phyloP scores from a whole-genome alignment of 345 rosid species.

The Sisymbrium irio region DNA sequence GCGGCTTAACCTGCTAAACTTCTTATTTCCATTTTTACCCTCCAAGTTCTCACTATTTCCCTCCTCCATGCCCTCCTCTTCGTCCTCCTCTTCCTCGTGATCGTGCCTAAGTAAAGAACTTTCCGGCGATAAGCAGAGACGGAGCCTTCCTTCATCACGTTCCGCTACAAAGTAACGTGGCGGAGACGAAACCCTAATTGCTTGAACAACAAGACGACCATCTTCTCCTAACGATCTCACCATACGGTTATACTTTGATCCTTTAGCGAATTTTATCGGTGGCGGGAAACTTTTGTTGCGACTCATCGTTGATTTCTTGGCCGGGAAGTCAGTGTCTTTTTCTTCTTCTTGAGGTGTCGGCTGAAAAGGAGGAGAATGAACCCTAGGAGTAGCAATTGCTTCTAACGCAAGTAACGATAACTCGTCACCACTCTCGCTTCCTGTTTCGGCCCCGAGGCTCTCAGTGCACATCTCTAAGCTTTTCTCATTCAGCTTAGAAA shows the following conservation, averaged over 20 bases:
- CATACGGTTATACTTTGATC: constrained; percentile 42
- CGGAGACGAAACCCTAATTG: constrained; percentile 36
- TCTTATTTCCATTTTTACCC: constrained; percentile 46
- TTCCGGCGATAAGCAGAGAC: constrained; percentile 42
- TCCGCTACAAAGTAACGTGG: constrained; percentile 52
- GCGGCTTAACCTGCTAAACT: constrained; percentile 33
- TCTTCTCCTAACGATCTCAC: constrained; percentile 56
- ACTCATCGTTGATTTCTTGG: constrained; percentile 24
- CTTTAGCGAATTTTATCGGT: constrained; percentile 62
- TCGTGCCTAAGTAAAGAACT: background rate
- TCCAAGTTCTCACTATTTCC: constrained; percentile 23
- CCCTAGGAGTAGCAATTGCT: constrained; percentile 19
- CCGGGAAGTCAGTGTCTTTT: background rate
- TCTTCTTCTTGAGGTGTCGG: constrained; percentile 9
- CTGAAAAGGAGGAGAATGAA: background rate
- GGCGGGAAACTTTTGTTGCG: constrained; percentile 66
- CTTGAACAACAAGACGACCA: constrained; percentile 71
- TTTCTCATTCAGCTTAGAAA: constrained; percentile 51
- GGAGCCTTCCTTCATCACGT: constrained; percentile 72
- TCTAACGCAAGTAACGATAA: constrained; percentile 37
- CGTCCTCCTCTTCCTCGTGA: background rate
- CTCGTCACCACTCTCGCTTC: constrained; percentile 48
- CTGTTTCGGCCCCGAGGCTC: constrained; percentile 81
- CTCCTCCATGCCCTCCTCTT: constrained; percentile 36
- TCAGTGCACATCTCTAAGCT: constrained; percentile 95